Conservation (phyloP, 2,329 filamentous ascomycete species). For the Clarireedia paspali region DNA sequence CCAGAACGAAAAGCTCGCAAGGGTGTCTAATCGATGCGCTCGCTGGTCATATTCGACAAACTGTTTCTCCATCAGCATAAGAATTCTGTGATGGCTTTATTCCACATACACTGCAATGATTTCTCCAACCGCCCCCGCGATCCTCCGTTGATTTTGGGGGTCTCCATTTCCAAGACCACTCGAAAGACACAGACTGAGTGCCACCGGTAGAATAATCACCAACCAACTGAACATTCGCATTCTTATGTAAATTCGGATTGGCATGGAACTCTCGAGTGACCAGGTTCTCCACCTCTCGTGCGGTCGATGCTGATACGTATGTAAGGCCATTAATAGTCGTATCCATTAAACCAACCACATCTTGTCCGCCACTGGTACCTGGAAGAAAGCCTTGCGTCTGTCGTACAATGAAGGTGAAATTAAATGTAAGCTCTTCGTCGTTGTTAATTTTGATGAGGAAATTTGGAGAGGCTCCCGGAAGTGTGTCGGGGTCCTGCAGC, state of each 20-base stretch:
- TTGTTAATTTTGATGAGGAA: conserved; percentile 84
- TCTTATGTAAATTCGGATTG: conserved; percentile 95
- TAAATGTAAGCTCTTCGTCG: conserved; percentile 88
- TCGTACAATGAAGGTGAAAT: conserved; percentile 80
- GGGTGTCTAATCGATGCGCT: conserved; percentile 77
- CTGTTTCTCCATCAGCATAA: conserved; percentile 35
- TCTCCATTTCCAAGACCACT: conserved; percentile 97
- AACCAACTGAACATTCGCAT: conserved; percentile 90
- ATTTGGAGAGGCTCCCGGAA: conserved; percentile 45
- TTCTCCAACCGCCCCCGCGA: conserved; percentile 86
- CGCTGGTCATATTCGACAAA: conserved; percentile 97
- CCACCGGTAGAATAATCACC: conserved; percentile 83
- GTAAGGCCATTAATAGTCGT: conserved; percentile 83
- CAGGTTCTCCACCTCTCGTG: conserved; percentile 84
- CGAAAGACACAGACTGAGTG: conserved; percentile 76
- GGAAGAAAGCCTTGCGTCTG: conserved; percentile 37
- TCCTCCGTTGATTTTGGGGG: conserved; percentile 78
- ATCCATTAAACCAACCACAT: conserved; percentile 47
- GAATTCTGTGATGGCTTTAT: background rate
- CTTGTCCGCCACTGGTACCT: conserved; percentile 41
- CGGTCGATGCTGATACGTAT: conserved; percentile 80
- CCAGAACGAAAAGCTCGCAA: conserved; percentile 93
- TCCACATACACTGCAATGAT: conserved; percentile 72
- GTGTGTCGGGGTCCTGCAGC: conserved; percentile 66
- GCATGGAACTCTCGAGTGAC: conserved; percentile 94